Evolutionary conservation across 805 yeast genomes (phyloP), one percentile per base, ranked within the genome.

Genomic region (Ogataea nonfermentans): DNA sequence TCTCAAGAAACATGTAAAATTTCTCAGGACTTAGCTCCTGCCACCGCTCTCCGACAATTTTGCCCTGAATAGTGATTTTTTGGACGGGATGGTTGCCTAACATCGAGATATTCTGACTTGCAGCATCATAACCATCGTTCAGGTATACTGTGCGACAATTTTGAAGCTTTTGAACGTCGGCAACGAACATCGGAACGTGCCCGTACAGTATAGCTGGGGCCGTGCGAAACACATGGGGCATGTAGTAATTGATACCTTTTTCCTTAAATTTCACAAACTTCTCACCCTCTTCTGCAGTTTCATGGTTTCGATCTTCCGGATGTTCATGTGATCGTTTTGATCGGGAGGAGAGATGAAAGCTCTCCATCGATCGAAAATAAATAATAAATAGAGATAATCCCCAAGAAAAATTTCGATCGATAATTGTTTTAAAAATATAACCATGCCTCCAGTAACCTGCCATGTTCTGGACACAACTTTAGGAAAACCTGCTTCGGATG

Each of bases 401-500:
- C 7, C 31, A 29, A 25, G 15, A 15, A 12, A 4, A 22, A n/a
- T 32, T 22, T n/a, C 11, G 22, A 19, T 19, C 5, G 22, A 19
- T 13, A 23, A 16, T 20, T 12, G 7, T 27, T 23, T 29, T 15
- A 8, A 23, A 12, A 14, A 11, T n/a, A 9, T 27, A 16, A 16
- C 12, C 7, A 50, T 46, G 12, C 56, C 65, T 4, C 91, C 91
- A 30, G 76, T 89, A 27, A 89, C 96, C 3, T 90, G 97, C 65
- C 98, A 90, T 60, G 76, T 90, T 8, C 69, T 90, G 15, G 96
- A 90, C 55, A 89, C 96, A 6, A 80, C 84, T 8, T 63, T 70
- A 6, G 98, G 98, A 1, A 73, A 68, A 44, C 98, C 98, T 1
- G 96, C 96, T 1, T 57, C 65, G 0, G 72, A 70, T n/a, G 90